Evolutionary conservation across 2,329 filamentous ascomycete genomes (phyloP), one percentile per base, ranked within the genome.

Genomic region (Epichloe coenophiala): DNA sequence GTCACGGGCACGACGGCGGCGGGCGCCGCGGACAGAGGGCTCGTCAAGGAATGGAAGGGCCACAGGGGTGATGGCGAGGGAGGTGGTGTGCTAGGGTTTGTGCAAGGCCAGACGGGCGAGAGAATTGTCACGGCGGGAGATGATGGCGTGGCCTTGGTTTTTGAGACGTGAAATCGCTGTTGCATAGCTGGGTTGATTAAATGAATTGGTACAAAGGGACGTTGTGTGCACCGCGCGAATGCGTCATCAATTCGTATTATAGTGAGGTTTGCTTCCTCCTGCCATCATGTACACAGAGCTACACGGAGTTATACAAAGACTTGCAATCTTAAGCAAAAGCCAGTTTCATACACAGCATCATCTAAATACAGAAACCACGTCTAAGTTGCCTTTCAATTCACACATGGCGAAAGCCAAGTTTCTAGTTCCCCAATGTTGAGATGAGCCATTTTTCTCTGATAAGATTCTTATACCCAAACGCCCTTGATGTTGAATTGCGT

Each of bases 71-170:
- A 87, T 62, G 86, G 88, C 12, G 88, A 93, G 69, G 84, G 88
- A 21, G 91, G 90, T 36, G 91, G 91, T 49, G 84, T 97, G 8
- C 69, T 97, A 58, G 90, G 85, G 0, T 98, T 97, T 63, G 90
- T 95, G 48, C 89, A 96, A 67, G 82, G 83, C 6, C 76, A 83
- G 63, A 78, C 74, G 3, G 88, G 88, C 0, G 79, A 82, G 65
- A 76, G 82, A 56, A 73, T 97, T 46, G 77, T 95, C 4, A 97
- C 93, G 5, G 93, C 89, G 2, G 93, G 93, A 23, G 93, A 98
- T 69, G 93, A 98, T 63, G 77, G 79, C 6, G 65, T 87, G 27
- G 72, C 80, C 31, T 64, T 88, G 59, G 78, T 88, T 1, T 88
- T 87, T 63, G 79, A 84, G 63, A 72, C 74, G 41, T 76, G 65